A percentile compares a stretch with the other conserved stretches of the same genome.
These are phyloP conservation scores for Massariosphaeria phaeospora DNA, from an alignment of 495 filamentous ascomycete genomes.

Conservation along the genomic window DNA sequence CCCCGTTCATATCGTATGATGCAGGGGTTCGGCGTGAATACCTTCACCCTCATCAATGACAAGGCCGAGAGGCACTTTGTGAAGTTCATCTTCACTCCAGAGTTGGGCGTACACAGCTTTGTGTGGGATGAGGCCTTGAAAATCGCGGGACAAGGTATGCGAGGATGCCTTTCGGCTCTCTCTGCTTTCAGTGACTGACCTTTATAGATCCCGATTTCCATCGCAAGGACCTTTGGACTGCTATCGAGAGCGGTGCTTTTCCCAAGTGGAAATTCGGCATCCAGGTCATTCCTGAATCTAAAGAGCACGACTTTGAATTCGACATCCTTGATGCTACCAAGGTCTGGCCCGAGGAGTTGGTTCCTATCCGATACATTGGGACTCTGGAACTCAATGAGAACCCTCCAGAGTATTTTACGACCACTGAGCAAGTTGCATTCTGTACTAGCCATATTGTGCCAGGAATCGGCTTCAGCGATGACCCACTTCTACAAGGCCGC, in stretches of 20 bases:
- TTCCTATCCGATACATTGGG: slow-evolving; percentile 76
- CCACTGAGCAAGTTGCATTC: slow-evolving; percentile 82
- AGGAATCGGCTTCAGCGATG: slow-evolving; percentile 81
- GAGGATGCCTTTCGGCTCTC: background rate
- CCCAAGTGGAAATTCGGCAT: slow-evolving; percentile 83
- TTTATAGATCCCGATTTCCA: slow-evolving; percentile 76
- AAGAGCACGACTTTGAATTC: slow-evolving; percentile 79
- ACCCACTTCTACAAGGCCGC: slow-evolving; percentile 75
- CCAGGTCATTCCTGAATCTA: slow-evolving; percentile 65
- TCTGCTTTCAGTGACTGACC: background rate
- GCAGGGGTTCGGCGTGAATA: slow-evolving; percentile 89
- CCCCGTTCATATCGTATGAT: slow-evolving; percentile 82
- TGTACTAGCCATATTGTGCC: slow-evolving; percentile 82
- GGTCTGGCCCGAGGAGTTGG: slow-evolving; percentile 78
- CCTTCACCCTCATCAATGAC: slow-evolving; percentile 66
- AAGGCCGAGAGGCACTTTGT: slow-evolving; percentile 70
- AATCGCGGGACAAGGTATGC: slow-evolving; percentile 56
- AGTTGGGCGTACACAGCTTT: slow-evolving; percentile 74
- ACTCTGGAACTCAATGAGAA: slow-evolving; percentile 79
- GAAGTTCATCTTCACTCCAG: slow-evolving; percentile 76
- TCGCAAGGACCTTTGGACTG: slow-evolving; percentile 72
- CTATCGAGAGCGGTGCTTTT: slow-evolving; percentile 69
- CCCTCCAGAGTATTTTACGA: slow-evolving; percentile 78
- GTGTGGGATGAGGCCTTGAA: slow-evolving; percentile 89
- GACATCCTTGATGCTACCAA: slow-evolving; percentile 92